Base-by-base conservation (phyloP, 1,284 basidiomycete genomes). In the Ceratobasidium sp. region DNA sequence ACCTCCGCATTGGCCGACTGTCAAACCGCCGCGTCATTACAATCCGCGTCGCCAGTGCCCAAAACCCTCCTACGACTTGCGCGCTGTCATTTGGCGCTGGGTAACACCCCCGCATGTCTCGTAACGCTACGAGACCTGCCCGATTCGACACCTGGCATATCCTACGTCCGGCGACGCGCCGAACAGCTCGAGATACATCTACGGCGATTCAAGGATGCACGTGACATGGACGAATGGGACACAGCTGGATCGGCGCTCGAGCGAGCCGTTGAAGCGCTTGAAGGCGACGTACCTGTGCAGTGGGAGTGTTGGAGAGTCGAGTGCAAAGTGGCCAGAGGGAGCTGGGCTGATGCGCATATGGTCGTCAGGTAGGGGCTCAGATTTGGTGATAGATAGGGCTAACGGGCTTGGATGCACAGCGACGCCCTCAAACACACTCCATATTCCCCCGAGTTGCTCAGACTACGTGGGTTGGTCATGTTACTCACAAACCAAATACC, bases 291-390 rank as follows among this genome's bases (percentile, higher is more conserved):
- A 1, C 92, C 92, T 4, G 80, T 82, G 0, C 87, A 91, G 72
- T 94, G 92, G 92, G 82, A 89, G 57, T 77, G 86, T n/a, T 92
- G 90, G 89, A 82, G 85, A 71, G 82, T 93, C 38, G 89, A 93
- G 78, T 81, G 93, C 5, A 87, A 93, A 74, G 78, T 94, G 56
- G 86, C 85, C 20, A 83, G 86, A 71, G 85, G 84, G 40, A 87
- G 86, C 69, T 87, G 84, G 84, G 91, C 93, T 27, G 84, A 82
- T 22, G 91, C 91, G 12, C 84, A 83, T 71, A 81, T 78, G n/a
- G 84, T 88, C 56, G 91, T 88, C 17, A 91, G 88, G 91, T 91
- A 75, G 71, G 86, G n/a, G n/a, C n/a, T n/a, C n/a, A n/a, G n/a
- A n/a, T n/a, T n/a, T n/a, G n/a, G n/a, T n/a, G n/a, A n/a, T n/a